Conservation (phyloP, 192 early-diverging fungal species). For the Entomortierella beljakovae region DNA sequence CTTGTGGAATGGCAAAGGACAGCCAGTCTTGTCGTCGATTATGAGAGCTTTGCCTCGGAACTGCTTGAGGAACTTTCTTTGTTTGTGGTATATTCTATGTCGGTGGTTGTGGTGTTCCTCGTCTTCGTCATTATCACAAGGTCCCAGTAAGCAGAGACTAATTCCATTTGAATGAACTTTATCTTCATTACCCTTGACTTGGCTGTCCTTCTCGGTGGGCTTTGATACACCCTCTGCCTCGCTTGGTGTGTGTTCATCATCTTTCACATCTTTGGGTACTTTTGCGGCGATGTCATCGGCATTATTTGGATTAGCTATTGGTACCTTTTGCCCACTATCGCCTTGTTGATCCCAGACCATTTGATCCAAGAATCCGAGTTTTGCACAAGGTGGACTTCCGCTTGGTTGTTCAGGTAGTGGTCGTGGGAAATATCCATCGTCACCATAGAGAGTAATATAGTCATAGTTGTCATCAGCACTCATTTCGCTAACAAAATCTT, state of each 20-base stretch:
- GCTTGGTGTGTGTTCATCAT: too few relatives aligned
- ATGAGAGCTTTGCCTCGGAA: not conserved
- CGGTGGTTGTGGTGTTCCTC: not conserved
- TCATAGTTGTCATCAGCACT: not conserved
- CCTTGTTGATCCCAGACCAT: constrained; percentile 10
- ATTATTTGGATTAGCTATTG: too few relatives aligned
- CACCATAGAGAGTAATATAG: constrained; percentile 1
- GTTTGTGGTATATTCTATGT: not conserved
- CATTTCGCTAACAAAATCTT: not conserved
- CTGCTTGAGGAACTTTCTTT: not conserved
- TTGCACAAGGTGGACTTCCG: not conserved
- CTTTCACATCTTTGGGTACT: too few relatives aligned
- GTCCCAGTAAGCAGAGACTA: too few relatives aligned
- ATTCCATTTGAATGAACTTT: too few relatives aligned
- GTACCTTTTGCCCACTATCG: not conserved
- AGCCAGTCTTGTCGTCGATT: not conserved
- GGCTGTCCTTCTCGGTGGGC: too few relatives aligned
- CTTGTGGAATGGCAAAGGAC: not conserved
- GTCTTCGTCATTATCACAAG: too few relatives aligned
- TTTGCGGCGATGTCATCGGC: too few relatives aligned
- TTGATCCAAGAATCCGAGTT: constrained; percentile 4
- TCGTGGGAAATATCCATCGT: constrained; percentile 1
- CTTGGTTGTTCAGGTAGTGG: not conserved
- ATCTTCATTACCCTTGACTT: not conserved
- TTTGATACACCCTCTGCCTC: too few relatives aligned